Base-by-base conservation (phyloP, 495 filamentous ascomycete species). In the Baudoinia panamericana region DNA sequence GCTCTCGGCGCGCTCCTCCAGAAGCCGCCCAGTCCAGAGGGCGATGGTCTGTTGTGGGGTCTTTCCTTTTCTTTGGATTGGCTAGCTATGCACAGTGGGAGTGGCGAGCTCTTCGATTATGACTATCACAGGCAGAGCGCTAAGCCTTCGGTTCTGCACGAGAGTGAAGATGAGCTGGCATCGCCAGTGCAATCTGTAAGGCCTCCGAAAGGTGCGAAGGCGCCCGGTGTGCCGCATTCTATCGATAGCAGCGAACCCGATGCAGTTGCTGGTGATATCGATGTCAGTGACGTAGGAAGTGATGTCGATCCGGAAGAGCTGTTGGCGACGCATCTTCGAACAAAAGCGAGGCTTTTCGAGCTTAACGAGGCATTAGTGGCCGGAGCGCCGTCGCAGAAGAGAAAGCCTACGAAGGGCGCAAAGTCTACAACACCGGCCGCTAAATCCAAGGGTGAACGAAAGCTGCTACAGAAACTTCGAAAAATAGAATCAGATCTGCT, bases 1-100 rank as follows among this genome's bases (percentile, higher is more conserved):
- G 76, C 75, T 5, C 49, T 93, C 31, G 68, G 72, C 41, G 71
- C 76, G 51, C 65, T 85, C 9, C 57, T 85, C 30, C 41, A 40
- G 8, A 48, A 55, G 41, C 44, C 54, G 21, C 51, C 46, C 18
- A 25, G 34, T 32, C 32, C 76, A 44, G 83, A 90, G 28, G 59
- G 65, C 4, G 25, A 27, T 4, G 34, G 43, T 13, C 17, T 36
- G 25, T 68, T 83, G 9, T 92, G 84, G 80, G 86, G 86, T 15
- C 61, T 95, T 32, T 79, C 90, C 42, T 84, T 90, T 55, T 71
- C 73, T n/a, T 49, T 95, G 21, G 82, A 93, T 50, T 93, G 82
- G 83, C 64, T 95, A 15, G 82, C 83, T 16, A 63, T 81, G 45
- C 70, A 84, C 48, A 80, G 74, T 52, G 61, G 69, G 12, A 62